phyloP scores from a whole-genome alignment of 164 flowering plant species.

The Vitis amurensis region DNA sequence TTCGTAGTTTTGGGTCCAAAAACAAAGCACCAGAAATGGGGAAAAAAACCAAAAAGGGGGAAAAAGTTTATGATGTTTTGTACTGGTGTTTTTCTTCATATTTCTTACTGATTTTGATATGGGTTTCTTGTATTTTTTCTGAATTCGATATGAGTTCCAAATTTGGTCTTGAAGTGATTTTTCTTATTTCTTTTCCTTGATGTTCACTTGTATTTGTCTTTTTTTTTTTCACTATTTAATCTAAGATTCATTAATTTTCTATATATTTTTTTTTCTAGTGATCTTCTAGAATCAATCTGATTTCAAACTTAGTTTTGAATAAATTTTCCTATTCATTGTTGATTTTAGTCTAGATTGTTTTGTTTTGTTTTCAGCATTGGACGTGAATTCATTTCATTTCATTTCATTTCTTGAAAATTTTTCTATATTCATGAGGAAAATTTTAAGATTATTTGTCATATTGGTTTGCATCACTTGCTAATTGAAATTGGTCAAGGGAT shows the following conservation, averaged over 20 bases:
- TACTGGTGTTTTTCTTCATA: conserved; percentile 15
- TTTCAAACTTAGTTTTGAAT: background rate
- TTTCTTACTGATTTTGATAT: background rate
- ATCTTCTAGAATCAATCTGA: too few species aligned
- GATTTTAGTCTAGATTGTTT: background rate
- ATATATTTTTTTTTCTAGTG: too few species aligned
- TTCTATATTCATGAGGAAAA: background rate
- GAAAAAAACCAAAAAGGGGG: too few species aligned
- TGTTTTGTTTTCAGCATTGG: background rate
- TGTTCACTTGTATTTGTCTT: background rate
- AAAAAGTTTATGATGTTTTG: too few species aligned
- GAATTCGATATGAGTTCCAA: too few species aligned
- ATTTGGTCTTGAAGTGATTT: background rate
- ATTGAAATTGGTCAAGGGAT: conserved; percentile 35
- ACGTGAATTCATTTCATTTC: background rate
- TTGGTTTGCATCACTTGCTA: background rate
- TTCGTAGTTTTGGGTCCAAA: too few species aligned
- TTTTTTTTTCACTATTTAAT: background rate
- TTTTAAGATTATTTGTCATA: background rate
- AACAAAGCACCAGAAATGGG: too few species aligned
- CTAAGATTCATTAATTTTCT: too few species aligned
- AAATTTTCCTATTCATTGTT: background rate
- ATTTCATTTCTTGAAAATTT: background rate
- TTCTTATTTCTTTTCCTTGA: background rate
- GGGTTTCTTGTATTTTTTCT: background rate